phyloP scores from a whole-genome alignment of 106 monocot genomes.

The Dendrobium chrysotoxum region DNA sequence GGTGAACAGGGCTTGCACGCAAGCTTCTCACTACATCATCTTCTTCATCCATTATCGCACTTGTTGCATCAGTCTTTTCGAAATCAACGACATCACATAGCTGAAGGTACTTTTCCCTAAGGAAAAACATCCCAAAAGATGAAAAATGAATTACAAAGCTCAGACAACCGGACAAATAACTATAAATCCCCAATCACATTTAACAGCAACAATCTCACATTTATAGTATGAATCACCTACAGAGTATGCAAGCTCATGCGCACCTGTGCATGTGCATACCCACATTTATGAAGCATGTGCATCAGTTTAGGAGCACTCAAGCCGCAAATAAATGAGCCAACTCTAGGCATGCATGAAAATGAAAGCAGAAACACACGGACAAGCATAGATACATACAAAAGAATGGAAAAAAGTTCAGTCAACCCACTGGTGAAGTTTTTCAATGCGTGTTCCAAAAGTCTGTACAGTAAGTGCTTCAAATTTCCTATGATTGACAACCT shows the following conservation, averaged over 20 bases:
- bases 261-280: background rate
- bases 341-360: background rate
- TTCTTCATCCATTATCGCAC: conserved; percentile 89
- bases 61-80: conserved; percentile 80
- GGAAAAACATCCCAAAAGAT: conserved; percentile 14
- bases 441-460: conserved; percentile 95
- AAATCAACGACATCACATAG: conserved; percentile 84
- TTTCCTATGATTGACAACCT: conserved; percentile 77
- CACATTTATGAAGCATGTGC: background rate
- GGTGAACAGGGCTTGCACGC: conserved; percentile 82
- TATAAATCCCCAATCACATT: background rate
- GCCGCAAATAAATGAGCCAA: background rate
- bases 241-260: background rate
- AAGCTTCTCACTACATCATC: conserved; percentile 87
- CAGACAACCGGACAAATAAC: background rate
- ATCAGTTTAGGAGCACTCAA: background rate
- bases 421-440: conserved; percentile 85
- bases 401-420: background rate
- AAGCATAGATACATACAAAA: background rate
- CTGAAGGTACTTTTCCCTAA: conserved; percentile 93
- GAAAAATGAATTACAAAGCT: conserved; percentile 5
- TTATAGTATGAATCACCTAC: background rate
- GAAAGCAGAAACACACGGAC: background rate
- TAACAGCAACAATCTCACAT: background rate
- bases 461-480: conserved; percentile 94